phyloP scores from a whole-genome alignment of 2,329 filamentous ascomycete species.

The Neodidymelliopsis sp. region DNA sequence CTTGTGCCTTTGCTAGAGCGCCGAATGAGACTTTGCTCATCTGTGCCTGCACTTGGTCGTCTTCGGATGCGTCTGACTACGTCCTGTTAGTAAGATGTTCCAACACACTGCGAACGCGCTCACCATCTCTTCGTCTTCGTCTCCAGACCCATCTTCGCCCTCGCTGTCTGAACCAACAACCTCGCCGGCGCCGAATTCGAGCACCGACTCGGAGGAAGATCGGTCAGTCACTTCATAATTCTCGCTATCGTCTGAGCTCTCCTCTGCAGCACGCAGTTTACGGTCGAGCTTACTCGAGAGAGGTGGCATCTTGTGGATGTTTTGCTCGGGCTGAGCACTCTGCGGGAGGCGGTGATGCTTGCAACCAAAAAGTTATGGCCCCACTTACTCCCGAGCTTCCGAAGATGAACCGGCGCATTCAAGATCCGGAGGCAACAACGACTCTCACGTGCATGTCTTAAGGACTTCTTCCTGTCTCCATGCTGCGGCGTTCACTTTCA shows the following conservation, averaged over 20 bases:
- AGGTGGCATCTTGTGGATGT: conserved; percentile 33
- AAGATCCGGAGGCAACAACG: conserved; percentile 15
- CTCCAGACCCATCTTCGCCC: conserved; percentile 12
- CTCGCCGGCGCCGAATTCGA: conserved; percentile 47
- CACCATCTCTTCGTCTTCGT: conserved; percentile 44
- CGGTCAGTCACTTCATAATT: conserved; percentile 51
- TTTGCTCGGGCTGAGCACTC: background rate
- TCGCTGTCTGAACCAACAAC: conserved; percentile 47
- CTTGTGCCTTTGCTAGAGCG: conserved; percentile 86
- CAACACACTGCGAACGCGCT: background rate
- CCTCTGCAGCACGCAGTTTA: conserved; percentile 46
- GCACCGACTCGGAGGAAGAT: conserved; percentile 50
- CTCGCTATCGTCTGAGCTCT: conserved; percentile 47
- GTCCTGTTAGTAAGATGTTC: conserved; percentile 11
- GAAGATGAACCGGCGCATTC: conserved; percentile 15
- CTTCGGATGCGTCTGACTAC: conserved; percentile 47
- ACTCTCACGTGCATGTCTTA: conserved; percentile 13
- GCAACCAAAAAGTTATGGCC: conserved; percentile 18
- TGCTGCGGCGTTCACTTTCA: conserved; percentile 13
- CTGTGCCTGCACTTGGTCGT: conserved; percentile 52
- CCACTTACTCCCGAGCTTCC: too few relatives aligned
- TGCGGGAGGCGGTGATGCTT: background rate
- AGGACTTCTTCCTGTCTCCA: conserved; percentile 9
- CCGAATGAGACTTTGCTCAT: conserved; percentile 80
- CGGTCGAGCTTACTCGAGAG: conserved; percentile 47